A percentile compares a stretch with the other conserved stretches of the same genome.
Conservation (phyloP, 768 basidiomycete species). For the Suillus subluteus region DNA sequence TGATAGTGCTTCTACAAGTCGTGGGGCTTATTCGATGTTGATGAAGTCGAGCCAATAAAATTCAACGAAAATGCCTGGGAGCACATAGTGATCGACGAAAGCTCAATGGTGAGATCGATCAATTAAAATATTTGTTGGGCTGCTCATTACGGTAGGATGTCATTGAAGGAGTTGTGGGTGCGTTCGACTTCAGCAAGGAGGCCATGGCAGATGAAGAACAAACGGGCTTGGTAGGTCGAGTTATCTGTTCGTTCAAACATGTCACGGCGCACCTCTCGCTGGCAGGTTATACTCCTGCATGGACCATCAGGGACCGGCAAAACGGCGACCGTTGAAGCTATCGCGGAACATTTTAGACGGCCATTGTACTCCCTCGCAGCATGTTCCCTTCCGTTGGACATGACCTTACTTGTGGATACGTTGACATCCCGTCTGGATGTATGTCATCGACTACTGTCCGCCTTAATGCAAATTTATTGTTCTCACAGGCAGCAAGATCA, state of each 20-base stretch:
- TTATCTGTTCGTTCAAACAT: background rate
- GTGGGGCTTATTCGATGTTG: slow-evolving; percentile 1
- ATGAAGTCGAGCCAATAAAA: slow-evolving; percentile 4
- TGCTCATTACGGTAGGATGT: background rate
- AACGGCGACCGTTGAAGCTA: slow-evolving; percentile 44
- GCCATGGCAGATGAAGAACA: background rate
- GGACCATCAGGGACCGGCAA: slow-evolving; percentile 99
- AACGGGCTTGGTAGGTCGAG: slow-evolving; percentile 1
- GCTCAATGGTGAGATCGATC: background rate
- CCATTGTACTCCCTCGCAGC: slow-evolving; percentile 1
- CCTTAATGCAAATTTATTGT: background rate
- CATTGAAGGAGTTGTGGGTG: slow-evolving; percentile 3
- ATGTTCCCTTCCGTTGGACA: slow-evolving; percentile 1
- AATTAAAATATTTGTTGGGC: background rate
- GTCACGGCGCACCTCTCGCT: background rate
- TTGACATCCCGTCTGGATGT: slow-evolving; percentile 7
- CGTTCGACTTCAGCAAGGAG: slow-evolving; percentile 4
- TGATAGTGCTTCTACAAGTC: background rate
- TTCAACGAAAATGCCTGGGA: slow-evolving; percentile 12
- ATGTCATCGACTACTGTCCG: background rate
- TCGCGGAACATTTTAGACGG: slow-evolving; percentile 1
- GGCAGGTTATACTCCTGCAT: slow-evolving; percentile 84
- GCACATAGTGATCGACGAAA: slow-evolving; percentile 9
- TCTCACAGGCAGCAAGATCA: background rate
- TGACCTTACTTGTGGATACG: background rate